Evolutionary conservation across 2,329 filamentous ascomycete species (phyloP).

Genomic region (Calonectria montana): DNA sequence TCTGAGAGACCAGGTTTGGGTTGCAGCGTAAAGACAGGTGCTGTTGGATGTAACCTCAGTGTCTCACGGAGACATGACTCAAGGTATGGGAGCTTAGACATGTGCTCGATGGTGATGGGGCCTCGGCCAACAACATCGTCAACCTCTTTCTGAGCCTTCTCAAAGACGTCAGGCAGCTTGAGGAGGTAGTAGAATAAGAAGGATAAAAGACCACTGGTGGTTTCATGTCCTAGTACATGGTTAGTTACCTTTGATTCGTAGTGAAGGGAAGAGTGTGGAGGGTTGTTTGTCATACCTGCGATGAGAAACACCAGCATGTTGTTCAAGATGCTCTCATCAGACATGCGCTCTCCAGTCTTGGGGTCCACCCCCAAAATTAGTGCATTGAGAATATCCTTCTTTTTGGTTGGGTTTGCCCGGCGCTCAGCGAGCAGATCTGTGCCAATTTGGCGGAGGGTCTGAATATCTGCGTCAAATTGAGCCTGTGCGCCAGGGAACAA

Average conservation of each 20-base stretch:
- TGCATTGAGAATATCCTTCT: constrained; percentile 73
- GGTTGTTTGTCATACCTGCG: constrained; percentile 51
- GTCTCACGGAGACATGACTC: constrained; percentile 71
- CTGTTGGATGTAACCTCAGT: constrained; percentile 42
- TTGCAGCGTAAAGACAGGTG: constrained; percentile 43
- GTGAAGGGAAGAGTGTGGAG: not conserved
- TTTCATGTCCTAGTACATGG: constrained; percentile 63
- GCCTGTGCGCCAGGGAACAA: constrained; percentile 56
- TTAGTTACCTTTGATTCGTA: not conserved
- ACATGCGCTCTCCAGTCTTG: constrained; percentile 71
- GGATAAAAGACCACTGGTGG: constrained; percentile 71
- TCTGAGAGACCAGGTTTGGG: constrained; percentile 29
- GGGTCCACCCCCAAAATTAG: constrained; percentile 74
- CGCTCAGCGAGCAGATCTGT: constrained; percentile 67
- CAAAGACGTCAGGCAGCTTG: constrained; percentile 65
- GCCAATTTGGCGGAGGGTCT: constrained; percentile 62
- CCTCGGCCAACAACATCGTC: constrained; percentile 68
- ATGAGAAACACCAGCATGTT: constrained; percentile 79
- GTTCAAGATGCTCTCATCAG: constrained; percentile 69
- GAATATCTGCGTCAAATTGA: constrained; percentile 63
- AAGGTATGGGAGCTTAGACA: constrained; percentile 72
- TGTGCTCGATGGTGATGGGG: constrained; percentile 66
- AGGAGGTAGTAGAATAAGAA: constrained; percentile 71
- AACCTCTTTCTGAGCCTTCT: constrained; percentile 71
- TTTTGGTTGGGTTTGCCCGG: constrained; percentile 59